phyloP scores from a whole-genome alignment of 345 rosid genomes.

The Arabidopsis arenosa region DNA sequence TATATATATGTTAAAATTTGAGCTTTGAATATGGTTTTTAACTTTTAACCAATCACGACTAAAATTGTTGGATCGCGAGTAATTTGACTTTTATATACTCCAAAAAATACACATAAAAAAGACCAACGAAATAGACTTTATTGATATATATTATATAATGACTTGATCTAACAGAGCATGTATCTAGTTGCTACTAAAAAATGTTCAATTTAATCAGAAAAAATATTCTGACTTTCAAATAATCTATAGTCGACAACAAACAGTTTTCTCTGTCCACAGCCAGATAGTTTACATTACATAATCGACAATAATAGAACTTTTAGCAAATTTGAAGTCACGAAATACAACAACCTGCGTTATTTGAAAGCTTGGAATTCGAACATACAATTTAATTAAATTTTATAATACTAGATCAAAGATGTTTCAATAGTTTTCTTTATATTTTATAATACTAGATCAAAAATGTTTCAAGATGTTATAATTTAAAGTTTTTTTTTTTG shows the following conservation, averaged over 20 bases:
- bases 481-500: no score
- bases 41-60: neutral
- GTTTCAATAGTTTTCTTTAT: neutral
- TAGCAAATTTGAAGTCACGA: neutral
- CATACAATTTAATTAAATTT: neutral
- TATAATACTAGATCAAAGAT: neutral
- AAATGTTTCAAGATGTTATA: no score
- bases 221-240: neutral
- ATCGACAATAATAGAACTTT: neutral
- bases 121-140: slow-evolving; percentile 8
- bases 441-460: no score
- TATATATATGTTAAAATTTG: neutral
- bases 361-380: neutral
- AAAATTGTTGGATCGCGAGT: neutral
- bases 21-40: neutral
- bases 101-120: slow-evolving; percentile 7
- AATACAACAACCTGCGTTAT: neutral
- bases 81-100: neutral
- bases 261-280: neutral
- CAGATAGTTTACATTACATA: neutral
- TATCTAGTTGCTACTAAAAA: neutral
- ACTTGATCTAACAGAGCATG: slow-evolving; percentile 20
- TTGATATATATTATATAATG: neutral
- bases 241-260: neutral
- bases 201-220: neutral